Evolutionary conservation across 768 basidiomycete genomes (phyloP).

Genomic region (Serendipita sp.): DNA sequence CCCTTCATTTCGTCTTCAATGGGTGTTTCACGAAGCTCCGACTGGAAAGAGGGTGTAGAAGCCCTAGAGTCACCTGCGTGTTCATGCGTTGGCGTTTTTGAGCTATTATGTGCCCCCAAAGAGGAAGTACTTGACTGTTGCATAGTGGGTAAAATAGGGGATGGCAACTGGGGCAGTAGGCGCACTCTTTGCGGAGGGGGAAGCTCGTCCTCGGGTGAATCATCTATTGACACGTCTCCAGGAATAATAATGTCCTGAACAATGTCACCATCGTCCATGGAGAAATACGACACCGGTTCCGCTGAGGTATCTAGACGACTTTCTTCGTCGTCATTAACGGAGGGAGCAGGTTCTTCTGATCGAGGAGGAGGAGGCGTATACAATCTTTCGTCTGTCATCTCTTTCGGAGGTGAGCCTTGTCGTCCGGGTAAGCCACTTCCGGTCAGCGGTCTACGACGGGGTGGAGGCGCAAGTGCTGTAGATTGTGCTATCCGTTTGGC

Average conservation of each 20-base stretch:
- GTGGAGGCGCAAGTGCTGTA: constrained; percentile 19
- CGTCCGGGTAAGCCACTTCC: neutral
- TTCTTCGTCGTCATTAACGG: neutral
- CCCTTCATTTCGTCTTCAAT: neutral
- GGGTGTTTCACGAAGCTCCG: neutral
- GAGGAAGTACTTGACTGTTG: neutral
- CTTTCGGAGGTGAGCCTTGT: constrained; percentile 7
- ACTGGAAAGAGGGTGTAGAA: neutral
- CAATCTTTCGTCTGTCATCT: neutral
- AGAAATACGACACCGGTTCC: neutral
- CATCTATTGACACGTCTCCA: neutral
- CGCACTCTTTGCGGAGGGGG: neutral
- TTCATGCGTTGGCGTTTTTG: neutral
- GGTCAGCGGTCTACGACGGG: constrained; percentile 18
- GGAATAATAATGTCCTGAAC: neutral
- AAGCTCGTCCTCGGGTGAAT: neutral
- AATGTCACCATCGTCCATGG: neutral
- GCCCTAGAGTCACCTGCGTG: neutral
- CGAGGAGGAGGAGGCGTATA: neutral
- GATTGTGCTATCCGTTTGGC: neutral
- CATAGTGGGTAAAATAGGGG: neutral
- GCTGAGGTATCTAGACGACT: neutral
- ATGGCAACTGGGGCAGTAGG: neutral
- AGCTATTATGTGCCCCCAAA: neutral
- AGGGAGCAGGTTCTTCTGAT: neutral